Conservation (phyloP, 768 basidiomycete species). For the Harrya chromipes region DNA sequence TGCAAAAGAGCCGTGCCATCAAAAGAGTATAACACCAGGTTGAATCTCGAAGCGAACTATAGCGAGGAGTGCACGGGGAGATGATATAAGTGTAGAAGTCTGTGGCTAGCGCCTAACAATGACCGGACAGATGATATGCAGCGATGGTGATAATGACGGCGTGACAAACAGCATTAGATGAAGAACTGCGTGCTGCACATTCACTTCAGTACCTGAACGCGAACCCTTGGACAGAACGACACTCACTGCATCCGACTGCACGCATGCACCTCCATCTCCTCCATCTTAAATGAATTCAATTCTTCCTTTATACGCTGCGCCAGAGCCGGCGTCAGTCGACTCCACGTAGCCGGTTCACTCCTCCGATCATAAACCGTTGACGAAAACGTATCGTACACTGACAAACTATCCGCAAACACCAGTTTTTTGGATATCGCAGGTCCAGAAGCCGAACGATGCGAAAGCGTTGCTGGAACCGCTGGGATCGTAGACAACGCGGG, state of each 20-base stretch:
- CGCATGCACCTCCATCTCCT: conserved; percentile 99
- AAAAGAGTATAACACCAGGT: conserved; percentile 26
- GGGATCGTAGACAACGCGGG: conserved; percentile 71
- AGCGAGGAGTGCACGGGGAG: conserved; percentile 19
- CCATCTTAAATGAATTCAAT: conserved; percentile 98
- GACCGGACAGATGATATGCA: conserved; percentile 25
- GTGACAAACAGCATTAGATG: conserved; percentile 52
- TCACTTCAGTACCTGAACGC: neutral
- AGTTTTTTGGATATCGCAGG: conserved; percentile 73
- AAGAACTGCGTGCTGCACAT: conserved; percentile 77
- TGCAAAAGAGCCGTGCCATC: conserved; percentile 20
- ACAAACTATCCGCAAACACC: conserved; percentile 87
- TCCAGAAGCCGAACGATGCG: conserved; percentile 72
- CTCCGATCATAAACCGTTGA: conserved; percentile 87
- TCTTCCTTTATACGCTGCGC: conserved; percentile 98
- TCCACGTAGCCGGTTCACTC: conserved; percentile 97
- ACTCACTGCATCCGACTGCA: conserved; percentile 87
- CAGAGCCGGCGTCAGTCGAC: conserved; percentile 88
- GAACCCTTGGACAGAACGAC: neutral
- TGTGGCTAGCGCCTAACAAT: conserved; percentile 30
- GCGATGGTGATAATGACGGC: conserved; percentile 20
- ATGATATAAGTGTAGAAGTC: conserved; percentile 24
- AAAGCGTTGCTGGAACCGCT: conserved; percentile 46
- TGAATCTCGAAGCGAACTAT: conserved; percentile 14
- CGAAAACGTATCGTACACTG: conserved; percentile 97